Evolutionary conservation across 441 rosid species (phyloP), one percentile per base, ranked within the genome.

Genomic region (Jatropha podagrica): DNA sequence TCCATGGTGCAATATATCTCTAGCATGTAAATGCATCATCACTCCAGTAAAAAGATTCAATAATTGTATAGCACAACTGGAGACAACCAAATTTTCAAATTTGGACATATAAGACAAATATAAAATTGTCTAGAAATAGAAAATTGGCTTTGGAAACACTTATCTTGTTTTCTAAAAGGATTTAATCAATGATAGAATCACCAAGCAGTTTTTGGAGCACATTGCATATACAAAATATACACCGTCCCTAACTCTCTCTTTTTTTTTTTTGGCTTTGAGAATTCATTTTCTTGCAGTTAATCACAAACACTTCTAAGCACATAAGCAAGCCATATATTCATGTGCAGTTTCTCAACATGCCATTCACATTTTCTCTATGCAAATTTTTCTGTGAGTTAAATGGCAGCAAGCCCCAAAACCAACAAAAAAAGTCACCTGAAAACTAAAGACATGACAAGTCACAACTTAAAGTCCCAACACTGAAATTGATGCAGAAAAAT

Each of bases 41-140:
- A 59, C 38, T 63, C 65, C 55, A 56, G 52, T 66, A 67, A 75
- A 26, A 15, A 32, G 76, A 65, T 32, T 27, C 17, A 7, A 68
- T 14, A 49, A 68, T 49, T 23, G 37, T 10, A 59, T 13, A 59
- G 23, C 15, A 59, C 32, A 59, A 8, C 63, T 26, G 62, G 15
- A 49, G 32, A 54, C 0, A 5, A 8, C 15, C 27, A 5, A 4
- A 37, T 3, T 7, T 40, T 55, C 23, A 15, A n/a, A 8, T 69
- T 69, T 69, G 17, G 55, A 37, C 54, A 65, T 42, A 41, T 9
- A 2, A 27, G 67, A 20, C 46, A 37, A 62, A 3, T 40, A 49
- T 18, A 62, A 48, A 63, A 49, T 17, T 38, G 20, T 71, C 61
- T 2, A 55, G 64, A 26, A 71, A 70, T 23, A 20, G 49, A 52